These are phyloP conservation scores for Carex kokanica DNA, from an alignment of 176 grass and related monocot species.

Conservation along the genomic window DNA sequence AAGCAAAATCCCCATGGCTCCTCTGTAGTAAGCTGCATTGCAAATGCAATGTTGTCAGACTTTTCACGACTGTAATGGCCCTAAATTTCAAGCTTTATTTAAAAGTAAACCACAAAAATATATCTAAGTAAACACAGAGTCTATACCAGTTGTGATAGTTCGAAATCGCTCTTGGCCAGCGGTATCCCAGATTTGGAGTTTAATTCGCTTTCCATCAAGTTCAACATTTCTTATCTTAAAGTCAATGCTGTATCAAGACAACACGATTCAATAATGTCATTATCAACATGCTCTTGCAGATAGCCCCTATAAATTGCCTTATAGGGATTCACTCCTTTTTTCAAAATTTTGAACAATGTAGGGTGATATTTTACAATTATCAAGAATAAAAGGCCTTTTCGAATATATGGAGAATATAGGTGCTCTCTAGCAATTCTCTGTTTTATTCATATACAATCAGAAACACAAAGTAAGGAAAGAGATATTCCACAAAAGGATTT, in stretches of 20 bases:
- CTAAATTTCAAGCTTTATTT: neutral
- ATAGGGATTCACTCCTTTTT: neutral
- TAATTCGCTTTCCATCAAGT: slow-evolving; percentile 70
- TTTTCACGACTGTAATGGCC: neutral
- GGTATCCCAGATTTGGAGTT: slow-evolving; percentile 74
- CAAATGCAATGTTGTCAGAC: neutral
- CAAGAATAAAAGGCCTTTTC: neutral
- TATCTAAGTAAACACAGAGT: neutral
- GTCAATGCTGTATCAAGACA: slow-evolving; percentile 42
- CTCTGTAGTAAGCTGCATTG: slow-evolving; percentile 65
- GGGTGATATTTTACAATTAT: neutral
- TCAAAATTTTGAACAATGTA: neutral
- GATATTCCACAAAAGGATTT: neutral
- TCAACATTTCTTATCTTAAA: slow-evolving; percentile 67
- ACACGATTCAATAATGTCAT: neutral
- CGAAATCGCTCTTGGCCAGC: slow-evolving; percentile 70
- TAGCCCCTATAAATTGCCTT: neutral
- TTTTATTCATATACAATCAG: neutral
- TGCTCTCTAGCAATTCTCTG: neutral
- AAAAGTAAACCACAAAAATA: neutral
- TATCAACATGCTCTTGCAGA: neutral
- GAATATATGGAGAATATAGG: neutral
- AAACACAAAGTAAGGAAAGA: neutral
- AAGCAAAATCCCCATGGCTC: slow-evolving; percentile 75
- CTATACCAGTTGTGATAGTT: slow-evolving; percentile 62